Conservation (phyloP, 208 protist species). For the Entamoeba nuttalli region DNA sequence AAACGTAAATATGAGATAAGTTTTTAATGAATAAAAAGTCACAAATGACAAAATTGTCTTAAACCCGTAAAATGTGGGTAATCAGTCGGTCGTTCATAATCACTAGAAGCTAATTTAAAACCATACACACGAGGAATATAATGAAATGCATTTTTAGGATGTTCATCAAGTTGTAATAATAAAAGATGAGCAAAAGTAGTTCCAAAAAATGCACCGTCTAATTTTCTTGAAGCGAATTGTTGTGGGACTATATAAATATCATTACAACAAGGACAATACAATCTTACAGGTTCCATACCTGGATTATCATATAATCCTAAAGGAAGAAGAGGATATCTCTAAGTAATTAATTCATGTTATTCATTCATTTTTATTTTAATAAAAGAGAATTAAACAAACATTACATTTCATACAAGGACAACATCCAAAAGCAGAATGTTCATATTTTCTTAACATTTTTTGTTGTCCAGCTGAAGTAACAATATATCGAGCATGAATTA, state of each 20-base stretch:
- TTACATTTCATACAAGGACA: conserved; percentile 8
- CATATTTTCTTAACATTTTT: neutral
- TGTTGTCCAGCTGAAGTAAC: neutral
- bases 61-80: neutral
- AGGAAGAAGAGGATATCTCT: neutral
- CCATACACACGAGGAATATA: neutral
- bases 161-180: neutral
- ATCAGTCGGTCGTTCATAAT: neutral
- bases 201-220: neutral
- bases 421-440: neutral
- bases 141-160: neutral
- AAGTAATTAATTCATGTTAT: neutral
- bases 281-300: neutral
- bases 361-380: neutral
- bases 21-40: no score
- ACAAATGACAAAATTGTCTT: neutral
- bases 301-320: neutral
- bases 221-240: neutral
- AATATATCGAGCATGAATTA: conserved; percentile 12
- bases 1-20: no score
- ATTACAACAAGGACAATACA: conserved; percentile 6
- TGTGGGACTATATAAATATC: neutral
- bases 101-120: neutral
- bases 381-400: neutral
- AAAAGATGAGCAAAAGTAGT: neutral